Evolutionary conservation across 2,329 filamentous ascomycete genomes (phyloP).

Genomic region (Chaetomium sp.): DNA sequence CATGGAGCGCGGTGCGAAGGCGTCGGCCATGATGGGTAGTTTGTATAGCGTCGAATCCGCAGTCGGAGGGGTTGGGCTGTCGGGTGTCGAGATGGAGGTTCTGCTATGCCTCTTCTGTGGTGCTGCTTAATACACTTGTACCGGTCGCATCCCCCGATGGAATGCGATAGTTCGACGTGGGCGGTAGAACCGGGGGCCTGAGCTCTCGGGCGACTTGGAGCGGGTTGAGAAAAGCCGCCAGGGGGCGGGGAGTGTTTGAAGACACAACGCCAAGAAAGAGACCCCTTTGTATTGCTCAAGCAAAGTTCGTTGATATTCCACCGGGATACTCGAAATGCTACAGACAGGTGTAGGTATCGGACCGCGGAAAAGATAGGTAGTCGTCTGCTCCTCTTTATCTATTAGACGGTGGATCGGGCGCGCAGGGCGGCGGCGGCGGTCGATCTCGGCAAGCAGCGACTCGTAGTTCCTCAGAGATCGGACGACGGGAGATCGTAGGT

Average conservation of each 20-base stretch:
- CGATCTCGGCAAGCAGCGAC: slow-evolving; percentile 9
- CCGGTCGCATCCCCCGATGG: slow-evolving; percentile 13
- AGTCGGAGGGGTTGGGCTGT: background rate
- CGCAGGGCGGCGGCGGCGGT: background rate
- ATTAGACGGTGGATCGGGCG: slow-evolving; percentile 7
- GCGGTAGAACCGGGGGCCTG: slow-evolving; percentile 9
- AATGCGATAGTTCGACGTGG: slow-evolving; percentile 6
- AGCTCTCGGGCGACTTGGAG: slow-evolving; percentile 2
- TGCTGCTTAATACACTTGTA: background rate
- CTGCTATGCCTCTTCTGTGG: background rate
- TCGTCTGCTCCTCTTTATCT: background rate
- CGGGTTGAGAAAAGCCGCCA: slow-evolving; percentile 15
- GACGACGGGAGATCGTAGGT: background rate
- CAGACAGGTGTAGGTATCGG: background rate
- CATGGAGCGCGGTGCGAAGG: slow-evolving; percentile 75
- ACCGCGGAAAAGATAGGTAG: background rate
- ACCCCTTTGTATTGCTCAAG: background rate
- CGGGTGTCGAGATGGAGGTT: background rate
- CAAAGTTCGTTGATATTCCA: background rate
- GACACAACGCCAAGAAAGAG: slow-evolving; percentile 12
- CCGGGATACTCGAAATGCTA: background rate
- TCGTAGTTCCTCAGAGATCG: background rate
- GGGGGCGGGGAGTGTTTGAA: slow-evolving; percentile 22
- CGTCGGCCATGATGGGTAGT: slow-evolving; percentile 58
- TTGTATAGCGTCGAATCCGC: slow-evolving; percentile 11